These are phyloP conservation scores for Pseudocercospora fijiensis DNA, from an alignment of 2,329 filamentous ascomycete genomes.

Conservation along the genomic window DNA sequence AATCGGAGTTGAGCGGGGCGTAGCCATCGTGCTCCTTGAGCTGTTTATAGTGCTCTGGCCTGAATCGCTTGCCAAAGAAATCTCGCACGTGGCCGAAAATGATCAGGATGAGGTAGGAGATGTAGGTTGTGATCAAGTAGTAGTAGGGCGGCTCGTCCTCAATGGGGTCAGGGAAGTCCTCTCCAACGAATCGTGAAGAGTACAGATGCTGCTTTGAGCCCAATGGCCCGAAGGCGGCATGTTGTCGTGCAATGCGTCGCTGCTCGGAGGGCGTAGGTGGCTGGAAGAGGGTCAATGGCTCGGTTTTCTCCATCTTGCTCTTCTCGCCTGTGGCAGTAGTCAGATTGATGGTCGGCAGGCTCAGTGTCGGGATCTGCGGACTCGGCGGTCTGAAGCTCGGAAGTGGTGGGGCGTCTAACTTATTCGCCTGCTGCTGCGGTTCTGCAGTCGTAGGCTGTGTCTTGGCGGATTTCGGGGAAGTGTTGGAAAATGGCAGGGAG, in stretches of 20 bases:
- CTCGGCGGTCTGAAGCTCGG: conserved; percentile 63
- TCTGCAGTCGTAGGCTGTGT: conserved; percentile 40
- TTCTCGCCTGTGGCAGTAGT: conserved; percentile 80
- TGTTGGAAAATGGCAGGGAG: conserved; percentile 33
- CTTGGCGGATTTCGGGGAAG: conserved; percentile 31
- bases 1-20: conserved; percentile 93
- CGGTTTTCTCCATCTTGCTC: conserved; percentile 69
- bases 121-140: conserved; percentile 95
- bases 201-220: conserved; percentile 79
- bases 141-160: conserved; percentile 97
- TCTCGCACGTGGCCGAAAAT: conserved; percentile 93
- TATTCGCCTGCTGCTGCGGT: conserved; percentile 21
- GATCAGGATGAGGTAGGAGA: conserved; percentile 95
- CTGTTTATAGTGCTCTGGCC: conserved; percentile 80
- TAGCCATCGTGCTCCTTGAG: conserved; percentile 83
- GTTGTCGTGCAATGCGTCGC: conserved; percentile 69
- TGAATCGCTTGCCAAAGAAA: conserved; percentile 96
- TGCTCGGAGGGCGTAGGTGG: conserved; percentile 83
- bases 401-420: conserved; percentile 42
- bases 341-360: conserved; percentile 85
- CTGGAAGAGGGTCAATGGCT: conserved; percentile 79
- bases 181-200: conserved; percentile 81
- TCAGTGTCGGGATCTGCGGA: conserved; percentile 69
- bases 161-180: conserved; percentile 75
- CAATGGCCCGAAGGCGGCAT: conserved; percentile 89